Evolutionary conservation across 208 protist species (phyloP).

Genomic region (Naegleria fowleri): DNA sequence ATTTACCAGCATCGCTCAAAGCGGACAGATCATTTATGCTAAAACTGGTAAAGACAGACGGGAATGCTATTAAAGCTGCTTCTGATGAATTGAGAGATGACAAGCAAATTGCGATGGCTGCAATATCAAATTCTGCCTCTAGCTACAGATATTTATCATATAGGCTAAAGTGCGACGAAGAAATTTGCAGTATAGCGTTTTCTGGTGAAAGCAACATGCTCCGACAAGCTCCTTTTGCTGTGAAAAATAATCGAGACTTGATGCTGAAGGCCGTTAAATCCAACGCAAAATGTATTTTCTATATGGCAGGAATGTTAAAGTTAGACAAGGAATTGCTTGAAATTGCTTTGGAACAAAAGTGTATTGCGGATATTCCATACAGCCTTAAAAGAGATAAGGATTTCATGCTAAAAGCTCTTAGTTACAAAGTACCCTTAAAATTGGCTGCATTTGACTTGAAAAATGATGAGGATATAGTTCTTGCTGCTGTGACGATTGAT

Average conservation of each 20-base stretch:
- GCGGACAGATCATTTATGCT: background rate
- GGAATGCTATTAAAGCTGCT: background rate
- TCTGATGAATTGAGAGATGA: background rate
- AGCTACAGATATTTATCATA: no score
- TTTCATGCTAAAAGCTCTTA: background rate
- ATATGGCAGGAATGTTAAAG: background rate
- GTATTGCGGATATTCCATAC: no score
- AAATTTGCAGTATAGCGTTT: no score
- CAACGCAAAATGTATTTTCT: background rate
- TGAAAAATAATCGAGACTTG: no score
- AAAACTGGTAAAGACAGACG: background rate
- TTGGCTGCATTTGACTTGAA: background rate
- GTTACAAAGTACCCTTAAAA: background rate
- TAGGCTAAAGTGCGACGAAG: no score
- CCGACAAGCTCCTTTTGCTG: no score
- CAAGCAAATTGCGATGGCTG: background rate
- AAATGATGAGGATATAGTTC: background rate
- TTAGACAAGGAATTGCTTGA: background rate
- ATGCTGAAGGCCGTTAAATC: no score
- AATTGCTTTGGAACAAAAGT: background rate
- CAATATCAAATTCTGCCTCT: background rate
- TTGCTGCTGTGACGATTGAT: background rate
- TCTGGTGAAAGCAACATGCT: no score
- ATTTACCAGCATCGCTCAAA: background rate
- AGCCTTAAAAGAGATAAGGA: background rate